Evolutionary conservation across 192 early-diverging fungal species (phyloP).

Genomic region (Linderina pennispora): DNA sequence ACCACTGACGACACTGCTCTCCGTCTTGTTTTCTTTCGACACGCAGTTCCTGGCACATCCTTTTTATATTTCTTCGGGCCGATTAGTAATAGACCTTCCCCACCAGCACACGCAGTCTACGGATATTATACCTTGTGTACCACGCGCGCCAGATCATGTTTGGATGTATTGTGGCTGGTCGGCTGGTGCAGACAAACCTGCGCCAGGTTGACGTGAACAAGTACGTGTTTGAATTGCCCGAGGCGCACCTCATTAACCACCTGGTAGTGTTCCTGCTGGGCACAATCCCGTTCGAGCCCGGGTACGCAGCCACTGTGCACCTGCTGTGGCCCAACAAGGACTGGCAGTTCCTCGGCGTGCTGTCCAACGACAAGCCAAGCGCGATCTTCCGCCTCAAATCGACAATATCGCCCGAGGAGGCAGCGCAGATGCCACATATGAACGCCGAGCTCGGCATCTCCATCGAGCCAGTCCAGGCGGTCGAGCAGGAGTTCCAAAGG

Average conservation of each 20-base stretch:
- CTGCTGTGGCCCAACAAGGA: slow-evolving; percentile 77
- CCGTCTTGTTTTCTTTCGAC: too few species aligned
- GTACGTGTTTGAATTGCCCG: slow-evolving; percentile 85
- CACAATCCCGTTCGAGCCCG: slow-evolving; percentile 77
- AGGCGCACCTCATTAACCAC: slow-evolving; percentile 87
- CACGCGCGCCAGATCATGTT: too few species aligned
- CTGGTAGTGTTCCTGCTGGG: slow-evolving; percentile 91
- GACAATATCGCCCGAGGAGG: slow-evolving; percentile 10
- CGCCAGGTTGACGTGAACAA: slow-evolving; percentile 83
- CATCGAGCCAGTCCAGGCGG: slow-evolving; percentile 76
- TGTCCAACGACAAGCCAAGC: slow-evolving; percentile 82
- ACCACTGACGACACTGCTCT: too few species aligned
- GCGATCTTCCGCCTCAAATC: slow-evolving; percentile 66
- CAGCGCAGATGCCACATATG: slow-evolving; percentile 25
- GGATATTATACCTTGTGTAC: too few species aligned
- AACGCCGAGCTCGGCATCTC: slow-evolving; percentile 82
- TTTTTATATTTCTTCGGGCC: too few species aligned
- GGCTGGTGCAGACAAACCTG: slow-evolving; percentile 86
- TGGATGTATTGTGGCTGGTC: slow-evolving; percentile 88
- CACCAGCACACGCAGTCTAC: too few species aligned
- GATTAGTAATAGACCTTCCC: too few species aligned
- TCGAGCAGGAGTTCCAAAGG: slow-evolving; percentile 55
- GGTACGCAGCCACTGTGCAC: slow-evolving; percentile 91
- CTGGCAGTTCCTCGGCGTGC: slow-evolving; percentile 71
- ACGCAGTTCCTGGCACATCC: too few species aligned